Evolutionary conservation across 2,329 filamentous ascomycete species (phyloP), one percentile per base, ranked within the genome.

Genomic region (Calonectria pseudoreteaudii): DNA sequence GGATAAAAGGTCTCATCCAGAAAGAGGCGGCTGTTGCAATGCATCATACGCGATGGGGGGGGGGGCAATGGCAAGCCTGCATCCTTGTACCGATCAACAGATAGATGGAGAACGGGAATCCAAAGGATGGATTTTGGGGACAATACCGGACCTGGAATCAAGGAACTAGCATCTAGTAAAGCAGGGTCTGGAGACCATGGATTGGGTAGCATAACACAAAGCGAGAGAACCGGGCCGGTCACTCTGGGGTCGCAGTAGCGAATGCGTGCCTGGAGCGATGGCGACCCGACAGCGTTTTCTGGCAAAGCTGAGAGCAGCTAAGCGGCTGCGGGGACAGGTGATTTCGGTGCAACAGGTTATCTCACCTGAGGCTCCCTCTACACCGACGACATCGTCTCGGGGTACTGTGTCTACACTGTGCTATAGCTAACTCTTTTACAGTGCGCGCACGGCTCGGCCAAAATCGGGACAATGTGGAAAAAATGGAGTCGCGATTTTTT

Each of bases 391-490:
- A 65, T 73, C 62, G 41, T 70, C 23, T 64, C 71, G 65, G 53
- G 26, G 10, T 28, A 74, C 73, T 52, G 74, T 74, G 69, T 56
- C 28, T 28, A 23, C 23, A 78, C 75, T 78, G 75, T 77, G 30
- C 23, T 58, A 47, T 9, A 5, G 5, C 2, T 44, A n/a, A 13
- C 8, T 1, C 2, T 1, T 30, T n/a, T 18, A 74, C 77, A 77
- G 71, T 79, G 53, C 16, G 23, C 31, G 38, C 44, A 80, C 78
- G 73, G 79, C 65, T 76, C 79, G 79, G 79, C 69, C 72, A 80
- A 79, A 80, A 14, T 80, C 79, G 79, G 79, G 62, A 77, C 68
- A 52, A 20, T 65, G 30, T 18, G 60, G 74, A 76, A 79, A 79
- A 72, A 78, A 72, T 49, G 58, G 75, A 74, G 62, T 60, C 62